Evolutionary conservation across 345 rosid species (phyloP).

Genomic region (Physaria fendleri): DNA sequence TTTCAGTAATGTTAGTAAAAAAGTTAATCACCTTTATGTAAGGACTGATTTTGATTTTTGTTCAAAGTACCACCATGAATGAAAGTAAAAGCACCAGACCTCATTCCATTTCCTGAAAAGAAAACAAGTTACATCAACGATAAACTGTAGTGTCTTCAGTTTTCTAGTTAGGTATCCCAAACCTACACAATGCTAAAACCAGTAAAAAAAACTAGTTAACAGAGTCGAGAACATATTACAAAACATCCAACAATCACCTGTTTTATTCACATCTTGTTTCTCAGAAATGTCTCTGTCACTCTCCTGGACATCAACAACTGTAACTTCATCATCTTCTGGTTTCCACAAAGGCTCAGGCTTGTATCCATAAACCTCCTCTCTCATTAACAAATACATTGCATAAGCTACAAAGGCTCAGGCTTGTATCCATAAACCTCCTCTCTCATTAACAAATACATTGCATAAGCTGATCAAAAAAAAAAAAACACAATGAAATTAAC

Average conservation of each 20-base stretch:
- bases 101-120: conserved; percentile 20
- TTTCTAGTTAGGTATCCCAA: neutral
- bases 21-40: conserved; percentile 27
- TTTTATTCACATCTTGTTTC: conserved; percentile 10
- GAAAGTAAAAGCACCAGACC: conserved; percentile 11
- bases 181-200: neutral
- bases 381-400: conserved; percentile 16
- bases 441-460: conserved; percentile 13
- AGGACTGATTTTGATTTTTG: conserved; percentile 14
- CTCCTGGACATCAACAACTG: neutral
- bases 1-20: neutral
- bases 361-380: conserved; percentile 6
- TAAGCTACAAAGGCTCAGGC: conserved; percentile 15
- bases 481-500: neutral
- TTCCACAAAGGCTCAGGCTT: conserved; percentile 2
- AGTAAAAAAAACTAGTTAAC: neutral
- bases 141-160: neutral
- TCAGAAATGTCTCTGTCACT: neutral
- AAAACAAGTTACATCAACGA: neutral
- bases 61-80: conserved; percentile 16
- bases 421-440: conserved; percentile 13
- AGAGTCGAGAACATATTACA: neutral
- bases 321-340: conserved; percentile 1
- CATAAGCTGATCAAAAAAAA: conserved; percentile 21
- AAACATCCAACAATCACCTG: conserved; percentile 10